A percentile compares a stretch with the other conserved stretches of the same genome.
phyloP scores from a whole-genome alignment of 1,139 yeast genomes.

The Suhomyces panamericanus region DNA sequence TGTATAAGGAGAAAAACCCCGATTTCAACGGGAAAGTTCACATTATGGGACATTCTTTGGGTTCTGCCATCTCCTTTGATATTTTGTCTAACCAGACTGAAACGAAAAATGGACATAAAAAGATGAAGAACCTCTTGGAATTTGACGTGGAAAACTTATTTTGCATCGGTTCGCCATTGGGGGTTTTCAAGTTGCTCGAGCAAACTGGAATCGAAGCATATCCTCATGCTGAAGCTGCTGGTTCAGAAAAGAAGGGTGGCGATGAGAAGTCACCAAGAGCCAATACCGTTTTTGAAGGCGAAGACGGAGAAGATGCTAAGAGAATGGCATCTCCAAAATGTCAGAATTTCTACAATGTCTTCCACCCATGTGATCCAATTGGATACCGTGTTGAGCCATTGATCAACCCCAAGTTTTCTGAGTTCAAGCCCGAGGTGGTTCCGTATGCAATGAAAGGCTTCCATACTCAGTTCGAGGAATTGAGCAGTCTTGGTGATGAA shows the following conservation, averaged over 20 bases:
- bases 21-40: conserved; percentile 77
- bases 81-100: conserved; percentile 57
- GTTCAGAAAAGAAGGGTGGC: background rate
- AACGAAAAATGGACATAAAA: conserved; percentile 20
- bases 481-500: conserved; percentile 45
- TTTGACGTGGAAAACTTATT: conserved; percentile 78
- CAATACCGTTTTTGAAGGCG: background rate
- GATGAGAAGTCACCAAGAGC: background rate
- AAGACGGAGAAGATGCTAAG: background rate
- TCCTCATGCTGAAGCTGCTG: background rate
- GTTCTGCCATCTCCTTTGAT: conserved; percentile 84
- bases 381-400: conserved; percentile 87
- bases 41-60: conserved; percentile 87
- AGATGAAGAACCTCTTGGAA: conserved; percentile 38
- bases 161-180: conserved; percentile 87
- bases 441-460: conserved; percentile 56
- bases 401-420: conserved; percentile 54
- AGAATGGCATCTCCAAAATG: conserved; percentile 50
- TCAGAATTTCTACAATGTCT: conserved; percentile 66
- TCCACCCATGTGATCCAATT: conserved; percentile 88
- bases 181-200: conserved; percentile 74
- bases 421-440: conserved; percentile 58
- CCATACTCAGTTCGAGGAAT: conserved; percentile 43
- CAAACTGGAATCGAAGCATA: conserved; percentile 45
- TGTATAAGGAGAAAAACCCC: conserved; percentile 67